phyloP scores from a whole-genome alignment of 2,329 filamentous ascomycete genomes.

The Aspergillus terreus region DNA sequence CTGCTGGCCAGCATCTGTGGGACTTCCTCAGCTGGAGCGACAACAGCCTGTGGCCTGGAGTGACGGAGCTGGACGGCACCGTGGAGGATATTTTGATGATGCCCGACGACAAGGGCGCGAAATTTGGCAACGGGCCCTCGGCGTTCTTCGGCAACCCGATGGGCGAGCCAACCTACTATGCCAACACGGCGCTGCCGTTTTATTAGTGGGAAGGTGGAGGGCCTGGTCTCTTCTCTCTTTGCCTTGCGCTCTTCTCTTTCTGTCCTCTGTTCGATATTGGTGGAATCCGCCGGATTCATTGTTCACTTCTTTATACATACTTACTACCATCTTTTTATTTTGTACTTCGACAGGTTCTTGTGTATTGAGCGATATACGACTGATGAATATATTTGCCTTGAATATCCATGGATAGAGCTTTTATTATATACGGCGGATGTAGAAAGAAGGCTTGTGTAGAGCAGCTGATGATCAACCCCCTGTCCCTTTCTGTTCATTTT shows the following conservation, averaged over 20 bases:
- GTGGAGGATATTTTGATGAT: slow-evolving; percentile 23
- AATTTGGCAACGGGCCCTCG: slow-evolving; percentile 18
- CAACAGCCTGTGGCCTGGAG: slow-evolving; percentile 28
- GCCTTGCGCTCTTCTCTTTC: background rate
- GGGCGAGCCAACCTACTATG: slow-evolving; percentile 22
- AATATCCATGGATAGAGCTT: too few species aligned
- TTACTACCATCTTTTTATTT: background rate
- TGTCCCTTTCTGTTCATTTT: too few species aligned
- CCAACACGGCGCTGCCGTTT: slow-evolving; percentile 23
- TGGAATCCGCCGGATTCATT: background rate
- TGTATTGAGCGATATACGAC: background rate
- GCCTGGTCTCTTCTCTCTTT: background rate
- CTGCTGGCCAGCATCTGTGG: slow-evolving; percentile 31
- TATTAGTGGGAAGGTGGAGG: slow-evolving; percentile 6
- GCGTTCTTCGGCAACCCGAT: slow-evolving; percentile 20
- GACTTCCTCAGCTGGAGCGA: slow-evolving; percentile 39
- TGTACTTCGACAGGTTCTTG: background rate
- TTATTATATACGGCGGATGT: too few species aligned
- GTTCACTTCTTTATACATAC: background rate
- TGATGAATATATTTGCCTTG: background rate
- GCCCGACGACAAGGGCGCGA: slow-evolving; percentile 24
- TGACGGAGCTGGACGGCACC: slow-evolving; percentile 22
- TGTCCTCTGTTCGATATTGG: background rate
- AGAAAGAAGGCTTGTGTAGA: too few species aligned
- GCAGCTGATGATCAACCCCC: too few species aligned